Base-by-base conservation (phyloP, 805 yeast species). In the Candida boleticola region DNA sequence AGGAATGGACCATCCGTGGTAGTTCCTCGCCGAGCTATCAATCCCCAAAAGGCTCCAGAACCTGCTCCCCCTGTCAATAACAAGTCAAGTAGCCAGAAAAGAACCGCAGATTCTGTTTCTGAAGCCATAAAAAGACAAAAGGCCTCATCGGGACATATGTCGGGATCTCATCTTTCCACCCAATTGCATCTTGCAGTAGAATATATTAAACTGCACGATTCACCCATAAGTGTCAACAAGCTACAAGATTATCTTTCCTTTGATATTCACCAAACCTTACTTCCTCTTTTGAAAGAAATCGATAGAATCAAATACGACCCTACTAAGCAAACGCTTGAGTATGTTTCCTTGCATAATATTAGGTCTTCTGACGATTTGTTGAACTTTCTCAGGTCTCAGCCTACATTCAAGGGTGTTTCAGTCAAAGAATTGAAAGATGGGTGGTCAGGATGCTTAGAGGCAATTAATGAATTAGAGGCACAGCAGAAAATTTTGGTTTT, bases 121-220 rank as follows among this genome's bases (percentile, higher is more conserved):
- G 72, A 67, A 44, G 64, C 61, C 11, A 52, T 63, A 33, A 70
- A 68, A 42, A 58, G 68, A 37, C 74, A 57, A 42, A 64, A 53
- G 51, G 54, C 57, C 23, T 40, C 47, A 32, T 38, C 45, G 45
- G 57, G 49, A 6, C 58, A 52, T 29, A 55, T 68, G 45, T 61
- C 71, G n/a, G 74, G 75, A 1, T 58, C 86, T 51, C 95, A 87
- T 59, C 75, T 85, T 43, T 86, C 96, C 3, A 90, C 97, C 3
- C 88, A 89, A 59, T 73, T 93, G 41, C 83, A 88, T 55, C 79
- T 89, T 58, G 97, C 98, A 1, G 93, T 93, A 16, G 98, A 93
- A 58, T 86, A 81, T 58, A 82, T 93, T 46, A 90, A 89, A 63
- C 64, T 66, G 37, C 74, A 79, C 43, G 95, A 87, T 49, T 63